Evolutionary conservation across 306 rosid genomes (phyloP).

Genomic region (Canavalia ensiformis): DNA sequence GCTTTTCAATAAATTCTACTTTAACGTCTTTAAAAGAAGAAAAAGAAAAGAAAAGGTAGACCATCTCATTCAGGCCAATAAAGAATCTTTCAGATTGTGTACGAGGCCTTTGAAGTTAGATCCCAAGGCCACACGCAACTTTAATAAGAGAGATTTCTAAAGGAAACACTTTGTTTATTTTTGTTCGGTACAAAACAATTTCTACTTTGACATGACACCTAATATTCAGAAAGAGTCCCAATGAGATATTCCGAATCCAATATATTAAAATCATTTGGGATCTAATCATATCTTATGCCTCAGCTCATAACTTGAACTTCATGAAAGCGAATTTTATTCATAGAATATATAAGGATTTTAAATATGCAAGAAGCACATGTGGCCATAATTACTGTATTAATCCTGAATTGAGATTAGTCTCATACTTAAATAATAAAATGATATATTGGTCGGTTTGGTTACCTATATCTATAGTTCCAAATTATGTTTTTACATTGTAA

Average conservation of each 20-base stretch:
- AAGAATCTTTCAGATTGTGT: conserved; percentile 33
- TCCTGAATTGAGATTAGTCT: background rate
- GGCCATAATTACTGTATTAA: background rate
- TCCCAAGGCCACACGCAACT: background rate
- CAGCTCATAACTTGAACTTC: background rate
- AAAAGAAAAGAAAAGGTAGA: background rate
- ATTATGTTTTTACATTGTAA: background rate
- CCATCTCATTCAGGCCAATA: conserved; percentile 2
- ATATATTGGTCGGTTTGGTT: background rate
- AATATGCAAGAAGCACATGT: background rate
- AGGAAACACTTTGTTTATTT: background rate
- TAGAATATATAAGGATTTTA: background rate
- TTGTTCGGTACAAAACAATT: background rate
- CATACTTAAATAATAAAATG: background rate
- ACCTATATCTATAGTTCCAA: background rate
- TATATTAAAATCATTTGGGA: background rate
- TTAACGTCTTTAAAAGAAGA: background rate
- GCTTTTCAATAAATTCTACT: background rate
- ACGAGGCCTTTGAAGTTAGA: background rate
- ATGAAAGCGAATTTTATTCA: background rate
- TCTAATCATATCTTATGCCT: background rate
- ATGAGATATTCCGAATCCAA: conserved; percentile 18
- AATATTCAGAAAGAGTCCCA: background rate
- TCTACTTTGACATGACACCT: conserved; percentile 6
- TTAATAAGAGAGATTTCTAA: conserved; percentile 3